These are phyloP conservation scores for Candida sanyaensis DNA, from an alignment of 1,139 yeast species.

Conservation along the genomic window DNA sequence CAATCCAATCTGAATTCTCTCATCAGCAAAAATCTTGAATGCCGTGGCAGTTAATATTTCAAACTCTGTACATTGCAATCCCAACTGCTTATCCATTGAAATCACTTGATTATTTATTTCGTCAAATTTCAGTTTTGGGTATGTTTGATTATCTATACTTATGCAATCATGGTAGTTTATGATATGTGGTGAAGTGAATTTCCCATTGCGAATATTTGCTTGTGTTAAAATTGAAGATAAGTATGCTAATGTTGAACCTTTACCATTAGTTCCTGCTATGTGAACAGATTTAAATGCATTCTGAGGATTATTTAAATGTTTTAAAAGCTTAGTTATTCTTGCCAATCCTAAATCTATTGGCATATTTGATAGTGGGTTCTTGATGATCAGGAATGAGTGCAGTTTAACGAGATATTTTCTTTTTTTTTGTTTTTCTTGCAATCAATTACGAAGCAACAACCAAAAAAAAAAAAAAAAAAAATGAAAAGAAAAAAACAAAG, in stretches of 20 bases:
- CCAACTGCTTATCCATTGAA: constrained; percentile 30
- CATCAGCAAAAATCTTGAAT: constrained; percentile 64
- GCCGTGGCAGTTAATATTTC: constrained; percentile 86
- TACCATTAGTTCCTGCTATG: constrained; percentile 94
- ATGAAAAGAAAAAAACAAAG: no score
- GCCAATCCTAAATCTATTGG: constrained; percentile 63
- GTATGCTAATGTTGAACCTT: constrained; percentile 87
- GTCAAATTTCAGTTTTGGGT: constrained; percentile 48
- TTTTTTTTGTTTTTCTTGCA: neutral
- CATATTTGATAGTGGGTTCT: constrained; percentile 19
- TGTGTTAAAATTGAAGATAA: constrained; percentile 60
- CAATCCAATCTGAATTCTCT: constrained; percentile 68
- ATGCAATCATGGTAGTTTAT: constrained; percentile 74
- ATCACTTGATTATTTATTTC: constrained; percentile 42
- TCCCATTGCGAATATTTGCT: constrained; percentile 59
- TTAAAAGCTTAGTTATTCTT: constrained; percentile 58
- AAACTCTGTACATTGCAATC: constrained; percentile 78
- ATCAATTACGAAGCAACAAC: no score
- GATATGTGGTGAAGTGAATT: constrained; percentile 87
- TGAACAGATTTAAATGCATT: constrained; percentile 63
- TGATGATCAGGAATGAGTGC: neutral
- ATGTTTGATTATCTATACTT: constrained; percentile 59
- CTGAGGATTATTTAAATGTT: constrained; percentile 70
- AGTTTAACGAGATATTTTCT: neutral
- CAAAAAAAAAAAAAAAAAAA: neutral